Evolutionary conservation across 2,329 filamentous ascomycete species (phyloP), one percentile per base, ranked within the genome.

Genomic region (Magnaporthiopsis incrustans): DNA sequence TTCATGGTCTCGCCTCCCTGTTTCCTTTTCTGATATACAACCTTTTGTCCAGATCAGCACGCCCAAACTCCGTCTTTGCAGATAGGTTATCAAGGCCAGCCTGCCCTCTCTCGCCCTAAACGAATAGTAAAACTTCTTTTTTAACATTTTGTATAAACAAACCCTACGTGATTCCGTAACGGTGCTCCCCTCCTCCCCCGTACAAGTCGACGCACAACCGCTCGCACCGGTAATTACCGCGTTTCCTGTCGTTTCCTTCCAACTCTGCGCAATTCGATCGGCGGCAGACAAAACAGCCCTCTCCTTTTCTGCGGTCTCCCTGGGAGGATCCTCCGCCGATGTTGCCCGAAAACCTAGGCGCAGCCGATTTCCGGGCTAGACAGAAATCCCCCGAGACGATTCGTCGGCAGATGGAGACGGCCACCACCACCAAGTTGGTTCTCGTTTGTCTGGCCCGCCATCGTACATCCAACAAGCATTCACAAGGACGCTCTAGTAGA

Each of bases 401-500:
- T 22, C 6, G 18, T 53, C 44, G 18, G 22, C 44, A 53, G 22
- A 53, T n/a, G n/a, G 22, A 53, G 44, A n/a, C 18, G 44, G 44
- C 22, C 44, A 53, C 22, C 44, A 53, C 8, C 44, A 30, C n/a
- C n/a, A 53, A 53, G 44, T 53, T 2, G 44, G 18, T 35, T 35
- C 7, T n/a, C 22, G 18, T 53, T n/a, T 53, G 22, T n/a, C 38
- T 25, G 26, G 22, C 26, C 60, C 44, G 50, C 44, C 26, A 44
- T 33, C 14, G 27, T 35, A 57, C 15, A 15, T 27, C 26, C 60
- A 30, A 35, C 27, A 6, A 26, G 60, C n/a, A 57, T 62, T 12
- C 60, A 18, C 15, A 53, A 14, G 44, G 50, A 8, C 14, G 5
- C 30, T 57, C 68, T 84, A 99, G 82, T 99, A 99, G 70, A 99